These are phyloP conservation scores for Phragmites australis DNA, from an alignment of 176 grass and related monocot genomes.

Conservation along the genomic window DNA sequence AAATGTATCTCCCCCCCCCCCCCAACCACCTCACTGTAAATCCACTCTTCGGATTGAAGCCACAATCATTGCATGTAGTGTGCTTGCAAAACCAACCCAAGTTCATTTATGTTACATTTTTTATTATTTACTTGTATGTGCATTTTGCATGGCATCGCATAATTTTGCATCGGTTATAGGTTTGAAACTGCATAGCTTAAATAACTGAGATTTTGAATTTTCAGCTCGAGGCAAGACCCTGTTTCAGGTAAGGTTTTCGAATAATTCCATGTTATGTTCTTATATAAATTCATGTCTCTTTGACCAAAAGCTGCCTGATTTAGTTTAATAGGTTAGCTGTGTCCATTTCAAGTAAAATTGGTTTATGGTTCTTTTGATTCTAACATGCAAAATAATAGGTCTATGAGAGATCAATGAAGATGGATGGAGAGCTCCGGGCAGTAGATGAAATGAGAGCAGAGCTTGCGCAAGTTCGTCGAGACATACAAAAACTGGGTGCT, in stretches of 20 bases:
- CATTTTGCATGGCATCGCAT: conserved; percentile 7
- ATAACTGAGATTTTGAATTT: background rate
- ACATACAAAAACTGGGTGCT: conserved; percentile 66
- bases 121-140: conserved; percentile 5
- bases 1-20: background rate
- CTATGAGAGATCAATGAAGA: conserved; percentile 69
- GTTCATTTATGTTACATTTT: background rate
- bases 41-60: background rate
- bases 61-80: background rate
- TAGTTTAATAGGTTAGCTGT: conserved; percentile 19
- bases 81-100: conserved; percentile 8
- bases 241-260: conserved; percentile 27
- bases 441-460: conserved; percentile 61
- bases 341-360: background rate
- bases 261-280: background rate
- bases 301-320: conserved; percentile 1
- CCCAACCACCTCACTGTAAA: too few species aligned
- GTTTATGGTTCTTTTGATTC: conserved; percentile 22
- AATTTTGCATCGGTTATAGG: background rate
- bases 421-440: conserved; percentile 54
- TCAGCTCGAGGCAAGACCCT: background rate
- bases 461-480: conserved; percentile 54
- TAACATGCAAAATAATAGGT: conserved; percentile 36
- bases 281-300: conserved; percentile 13
- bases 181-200: background rate